Evolutionary conservation across 1,284 basidiomycete species (phyloP).

Genomic region (Xerocomus nothofagi): DNA sequence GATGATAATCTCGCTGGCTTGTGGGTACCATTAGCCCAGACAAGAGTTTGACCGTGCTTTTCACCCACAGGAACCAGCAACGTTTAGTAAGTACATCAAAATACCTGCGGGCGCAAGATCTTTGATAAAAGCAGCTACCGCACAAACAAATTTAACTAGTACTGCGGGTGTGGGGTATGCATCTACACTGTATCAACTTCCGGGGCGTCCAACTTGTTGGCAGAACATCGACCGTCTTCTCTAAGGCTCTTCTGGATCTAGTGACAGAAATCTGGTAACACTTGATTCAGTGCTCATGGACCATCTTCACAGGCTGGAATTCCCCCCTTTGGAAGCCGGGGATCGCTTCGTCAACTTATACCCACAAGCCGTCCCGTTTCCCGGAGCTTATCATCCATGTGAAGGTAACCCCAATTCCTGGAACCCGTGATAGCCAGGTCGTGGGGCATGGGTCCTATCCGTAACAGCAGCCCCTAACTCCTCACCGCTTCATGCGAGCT

Average conservation of each 20-base stretch:
- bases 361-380: not conserved
- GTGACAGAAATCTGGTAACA: not conserved
- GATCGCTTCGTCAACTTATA: not conserved
- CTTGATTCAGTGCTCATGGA: not conserved
- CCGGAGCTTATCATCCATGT: constrained; percentile 2
- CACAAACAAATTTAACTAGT: not conserved
- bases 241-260: not conserved
- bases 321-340: not conserved
- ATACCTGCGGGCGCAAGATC: not conserved
- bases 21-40: not conserved
- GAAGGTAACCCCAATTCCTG: not conserved
- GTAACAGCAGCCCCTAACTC: not conserved
- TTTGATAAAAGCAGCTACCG: not conserved
- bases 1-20: not conserved
- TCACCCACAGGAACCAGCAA: not conserved
- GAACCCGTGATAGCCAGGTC: not conserved
- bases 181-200: not conserved
- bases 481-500: not conserved
- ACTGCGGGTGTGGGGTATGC: not conserved
- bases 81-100: not conserved
- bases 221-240: not conserved
- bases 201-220: not conserved
- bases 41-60: not conserved
- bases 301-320: not conserved
- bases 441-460: not conserved